Evolutionary conservation across 2,329 filamentous ascomycete species (phyloP).

Genomic region (Elsinoe ampelina): DNA sequence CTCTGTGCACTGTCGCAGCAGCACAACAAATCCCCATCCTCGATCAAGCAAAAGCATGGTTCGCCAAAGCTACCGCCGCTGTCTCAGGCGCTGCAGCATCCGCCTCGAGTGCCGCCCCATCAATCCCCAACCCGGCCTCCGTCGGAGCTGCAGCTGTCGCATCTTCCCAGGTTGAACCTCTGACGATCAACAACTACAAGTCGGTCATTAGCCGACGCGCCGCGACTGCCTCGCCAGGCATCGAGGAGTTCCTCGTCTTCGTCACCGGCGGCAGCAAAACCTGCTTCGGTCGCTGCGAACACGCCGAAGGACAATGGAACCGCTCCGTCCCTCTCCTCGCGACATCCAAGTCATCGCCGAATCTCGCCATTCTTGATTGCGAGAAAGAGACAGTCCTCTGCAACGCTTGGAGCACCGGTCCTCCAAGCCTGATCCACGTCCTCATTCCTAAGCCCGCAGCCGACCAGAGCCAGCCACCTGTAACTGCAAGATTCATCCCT

Average conservation of each 20-base stretch:
- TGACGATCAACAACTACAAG: constrained; percentile 65
- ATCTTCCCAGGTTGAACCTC: constrained; percentile 42
- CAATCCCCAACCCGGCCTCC: constrained; percentile 37
- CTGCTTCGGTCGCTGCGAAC: constrained; percentile 61
- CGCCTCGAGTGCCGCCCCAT: constrained; percentile 31
- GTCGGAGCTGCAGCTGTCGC: constrained; percentile 45
- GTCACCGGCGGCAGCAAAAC: constrained; percentile 70
- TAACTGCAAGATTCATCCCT: constrained; percentile 55
- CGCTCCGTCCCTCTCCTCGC: constrained; percentile 47
- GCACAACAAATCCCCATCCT: constrained; percentile 54
- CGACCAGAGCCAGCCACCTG: constrained; percentile 53
- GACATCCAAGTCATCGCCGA: constrained; percentile 50
- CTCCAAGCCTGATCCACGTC: constrained; percentile 59
- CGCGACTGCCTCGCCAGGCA: constrained; percentile 45
- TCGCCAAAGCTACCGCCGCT: constrained; percentile 46
- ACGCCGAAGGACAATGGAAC: constrained; percentile 52
- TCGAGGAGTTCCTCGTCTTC: constrained; percentile 69
- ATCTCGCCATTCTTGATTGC: constrained; percentile 63
- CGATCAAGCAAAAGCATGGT: constrained; percentile 49
- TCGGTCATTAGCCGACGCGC: constrained; percentile 55
- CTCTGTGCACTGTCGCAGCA: constrained; percentile 41
- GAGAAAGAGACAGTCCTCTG: constrained; percentile 66
- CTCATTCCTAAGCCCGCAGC: constrained; percentile 49
- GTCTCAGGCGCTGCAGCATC: constrained; percentile 34
- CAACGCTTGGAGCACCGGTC: constrained; percentile 59